A percentile compares a stretch with the other conserved stretches of the same genome.
Evolutionary conservation across 1,139 yeast genomes (phyloP).

Genomic region (Diutina pseudorugosa): DNA sequence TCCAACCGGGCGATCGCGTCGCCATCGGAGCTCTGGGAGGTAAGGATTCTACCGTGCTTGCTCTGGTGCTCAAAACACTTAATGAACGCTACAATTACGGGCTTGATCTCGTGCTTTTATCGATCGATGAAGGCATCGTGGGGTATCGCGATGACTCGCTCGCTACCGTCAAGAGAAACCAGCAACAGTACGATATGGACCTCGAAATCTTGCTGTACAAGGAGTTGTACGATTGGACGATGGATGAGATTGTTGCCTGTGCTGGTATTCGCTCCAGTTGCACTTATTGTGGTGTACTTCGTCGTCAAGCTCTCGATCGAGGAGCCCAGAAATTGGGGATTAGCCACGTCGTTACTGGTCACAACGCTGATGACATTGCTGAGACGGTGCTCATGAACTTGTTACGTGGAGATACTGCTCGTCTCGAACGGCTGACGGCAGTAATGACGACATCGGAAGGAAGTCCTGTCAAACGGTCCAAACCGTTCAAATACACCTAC

Average conservation of each 20-base stretch:
- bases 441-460: constrained; percentile 74
- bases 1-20: constrained; percentile 69
- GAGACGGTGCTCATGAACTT: constrained; percentile 95
- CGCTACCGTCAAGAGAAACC: constrained; percentile 92
- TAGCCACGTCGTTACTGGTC: constrained; percentile 92
- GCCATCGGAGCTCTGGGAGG: constrained; percentile 99
- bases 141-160: constrained; percentile 96
- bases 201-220: constrained; percentile 82
- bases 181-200: constrained; percentile 78
- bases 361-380: constrained; percentile 98
- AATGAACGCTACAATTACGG: constrained; percentile 88
- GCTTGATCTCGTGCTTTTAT: constrained; percentile 63
- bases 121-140: constrained; percentile 93
- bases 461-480: constrained; percentile 78
- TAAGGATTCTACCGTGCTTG: constrained; percentile 92
- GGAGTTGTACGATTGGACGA: constrained; percentile 89
- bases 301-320: constrained; percentile 93
- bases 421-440: constrained; percentile 82
- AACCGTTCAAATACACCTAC: constrained; percentile 91
- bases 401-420: constrained; percentile 88
- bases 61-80: constrained; percentile 72
- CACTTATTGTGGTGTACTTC: constrained; percentile 93
- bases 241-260: constrained; percentile 95
- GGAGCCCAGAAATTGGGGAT: constrained; percentile 89
- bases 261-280: constrained; percentile 93